Evolutionary conservation across 805 yeast species (phyloP).

Genomic region (Candida verbasci): DNA sequence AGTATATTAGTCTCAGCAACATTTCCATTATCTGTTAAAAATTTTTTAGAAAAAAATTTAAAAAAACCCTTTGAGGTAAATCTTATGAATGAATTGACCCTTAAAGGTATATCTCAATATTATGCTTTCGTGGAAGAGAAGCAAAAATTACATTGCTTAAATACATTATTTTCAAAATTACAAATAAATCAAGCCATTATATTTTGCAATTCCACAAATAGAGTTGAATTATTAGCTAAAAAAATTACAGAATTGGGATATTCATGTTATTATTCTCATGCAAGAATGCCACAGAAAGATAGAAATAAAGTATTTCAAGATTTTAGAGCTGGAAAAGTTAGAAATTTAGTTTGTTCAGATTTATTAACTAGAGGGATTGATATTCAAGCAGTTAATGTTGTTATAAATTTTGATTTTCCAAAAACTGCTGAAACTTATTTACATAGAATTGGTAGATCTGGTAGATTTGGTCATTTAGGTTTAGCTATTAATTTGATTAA

Average conservation of each 20-base stretch:
- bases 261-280: conserved; percentile 95
- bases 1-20: conserved; percentile 91
- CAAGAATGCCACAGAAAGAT: conserved; percentile 94
- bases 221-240: conserved; percentile 93
- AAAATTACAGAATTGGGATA: conserved; percentile 95
- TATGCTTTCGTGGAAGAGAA: conserved; percentile 98
- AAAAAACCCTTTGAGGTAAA: conserved; percentile 92
- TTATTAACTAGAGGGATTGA: conserved; percentile 96
- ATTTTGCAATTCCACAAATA: conserved; percentile 93
- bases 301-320: conserved; percentile 98
- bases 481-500: conserved; percentile 93
- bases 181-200: conserved; percentile 96
- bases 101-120: conserved; percentile 94
- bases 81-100: conserved; percentile 94
- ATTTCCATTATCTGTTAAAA: conserved; percentile 89
- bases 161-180: conserved; percentile 88
- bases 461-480: conserved; percentile 98
- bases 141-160: conserved; percentile 92
- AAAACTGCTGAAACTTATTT: conserved; percentile 95
- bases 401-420: conserved; percentile 97
- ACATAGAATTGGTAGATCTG: conserved; percentile 98
- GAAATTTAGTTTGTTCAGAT: conserved; percentile 96
- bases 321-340: conserved; percentile 95
- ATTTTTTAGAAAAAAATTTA: conserved; percentile 87
- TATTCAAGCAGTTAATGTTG: conserved; percentile 98